phyloP scores from a whole-genome alignment of 179 eudicot genomes.

The Beta corolliflora region DNA sequence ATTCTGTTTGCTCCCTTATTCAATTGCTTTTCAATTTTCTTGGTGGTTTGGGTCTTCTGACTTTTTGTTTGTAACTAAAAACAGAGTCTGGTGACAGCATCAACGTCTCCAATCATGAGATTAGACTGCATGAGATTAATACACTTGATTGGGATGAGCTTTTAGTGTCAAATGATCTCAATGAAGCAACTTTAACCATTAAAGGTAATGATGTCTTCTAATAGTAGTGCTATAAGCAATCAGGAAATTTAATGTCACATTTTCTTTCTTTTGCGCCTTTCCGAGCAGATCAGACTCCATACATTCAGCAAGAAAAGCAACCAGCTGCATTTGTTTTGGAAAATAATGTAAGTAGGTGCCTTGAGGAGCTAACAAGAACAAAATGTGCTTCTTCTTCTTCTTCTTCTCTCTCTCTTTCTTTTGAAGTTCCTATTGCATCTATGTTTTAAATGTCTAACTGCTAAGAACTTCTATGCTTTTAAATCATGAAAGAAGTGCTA shows the following conservation, averaged over 20 bases:
- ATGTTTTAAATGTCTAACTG: too few relatives aligned
- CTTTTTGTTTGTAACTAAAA: conserved; percentile 15
- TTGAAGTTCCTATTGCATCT: not conserved
- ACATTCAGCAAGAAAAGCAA: conserved; percentile 44
- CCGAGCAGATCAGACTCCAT: conserved; percentile 43
- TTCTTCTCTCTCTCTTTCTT: too few relatives aligned
- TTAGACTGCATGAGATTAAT: conserved; percentile 81
- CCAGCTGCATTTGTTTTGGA: conserved; percentile 35
- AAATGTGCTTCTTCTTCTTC: not conserved
- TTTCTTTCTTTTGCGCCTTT: conserved; percentile 9
- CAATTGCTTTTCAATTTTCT: not conserved
- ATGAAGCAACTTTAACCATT: conserved; percentile 34
- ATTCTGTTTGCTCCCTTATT: not conserved
- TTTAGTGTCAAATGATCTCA: conserved; percentile 60
- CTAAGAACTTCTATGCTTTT: not conserved
- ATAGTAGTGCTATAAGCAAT: not conserved
- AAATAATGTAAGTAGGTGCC: conserved; percentile 53
- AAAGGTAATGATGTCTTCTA: conserved; percentile 48
- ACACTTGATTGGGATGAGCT: conserved; percentile 99
- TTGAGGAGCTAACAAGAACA: not conserved
- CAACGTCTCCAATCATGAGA: conserved; percentile 52
- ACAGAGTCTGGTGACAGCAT: conserved; percentile 51
- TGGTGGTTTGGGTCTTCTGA: conserved; percentile 20
- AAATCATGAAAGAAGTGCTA: not conserved
- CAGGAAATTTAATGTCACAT: not conserved